phyloP scores from a whole-genome alignment of 768 basidiomycete species.

The Termitomyces sp. region DNA sequence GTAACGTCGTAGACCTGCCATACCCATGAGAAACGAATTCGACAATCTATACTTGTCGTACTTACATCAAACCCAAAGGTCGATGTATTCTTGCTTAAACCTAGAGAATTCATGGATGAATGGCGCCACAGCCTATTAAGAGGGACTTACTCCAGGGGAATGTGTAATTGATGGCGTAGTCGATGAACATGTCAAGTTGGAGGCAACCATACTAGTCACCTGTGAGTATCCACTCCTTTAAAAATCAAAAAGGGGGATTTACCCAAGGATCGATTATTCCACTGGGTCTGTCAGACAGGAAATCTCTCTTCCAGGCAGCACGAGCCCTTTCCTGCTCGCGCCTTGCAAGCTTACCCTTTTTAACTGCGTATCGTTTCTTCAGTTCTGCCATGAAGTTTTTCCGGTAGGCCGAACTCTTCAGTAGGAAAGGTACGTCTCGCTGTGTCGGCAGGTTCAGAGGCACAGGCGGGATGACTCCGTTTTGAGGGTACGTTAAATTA shows the following conservation, averaged over 20 bases:
- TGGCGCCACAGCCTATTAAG: neutral
- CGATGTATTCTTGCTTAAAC: constrained; percentile 21
- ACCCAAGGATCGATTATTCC: constrained; percentile 56
- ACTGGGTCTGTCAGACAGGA: constrained; percentile 38
- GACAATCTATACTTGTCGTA: neutral
- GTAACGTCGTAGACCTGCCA: constrained; percentile 47
- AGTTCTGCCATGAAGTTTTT: constrained; percentile 18
- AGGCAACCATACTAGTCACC: constrained; percentile 54
- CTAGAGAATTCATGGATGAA: constrained; percentile 8
- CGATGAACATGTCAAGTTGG: constrained; percentile 57
- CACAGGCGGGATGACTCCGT: constrained; percentile 42
- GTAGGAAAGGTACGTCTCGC: constrained; percentile 28
- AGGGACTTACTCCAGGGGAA: constrained; percentile 45
- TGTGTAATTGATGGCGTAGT: constrained; percentile 70
- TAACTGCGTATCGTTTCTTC: constrained; percentile 16
- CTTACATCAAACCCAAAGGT: constrained; percentile 35
- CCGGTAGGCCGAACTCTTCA: constrained; percentile 11
- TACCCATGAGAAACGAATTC: neutral
- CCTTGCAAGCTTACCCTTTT: constrained; percentile 16
- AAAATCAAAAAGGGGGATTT: constrained; percentile 7
- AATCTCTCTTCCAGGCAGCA: constrained; percentile 40
- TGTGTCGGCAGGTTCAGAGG: constrained; percentile 27
- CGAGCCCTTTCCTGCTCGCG: constrained; percentile 20
- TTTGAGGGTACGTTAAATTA: constrained; percentile 66
- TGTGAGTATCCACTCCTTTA: neutral